A percentile compares a stretch with the other conserved stretches of the same genome.
These are phyloP conservation scores for Eimeria acervulina DNA, from an alignment of 169 alveolate genomes.

Conservation along the genomic window DNA sequence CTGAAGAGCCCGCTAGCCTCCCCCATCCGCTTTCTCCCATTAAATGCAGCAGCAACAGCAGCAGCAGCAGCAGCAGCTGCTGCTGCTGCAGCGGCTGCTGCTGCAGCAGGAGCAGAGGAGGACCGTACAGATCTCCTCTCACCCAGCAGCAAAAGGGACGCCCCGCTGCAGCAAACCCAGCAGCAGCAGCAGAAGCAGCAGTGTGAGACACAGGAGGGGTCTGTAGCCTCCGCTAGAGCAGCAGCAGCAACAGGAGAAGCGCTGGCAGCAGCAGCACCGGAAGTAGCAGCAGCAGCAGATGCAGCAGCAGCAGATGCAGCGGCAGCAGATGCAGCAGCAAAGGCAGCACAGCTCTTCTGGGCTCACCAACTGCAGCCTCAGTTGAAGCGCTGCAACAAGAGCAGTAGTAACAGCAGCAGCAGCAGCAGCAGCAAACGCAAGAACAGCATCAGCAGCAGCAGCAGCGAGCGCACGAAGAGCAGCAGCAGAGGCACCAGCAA, in stretches of 20 bases:
- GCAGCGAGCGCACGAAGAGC: conserved; percentile 1
- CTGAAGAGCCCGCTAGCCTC: not conserved
- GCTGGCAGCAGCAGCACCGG: conserved; percentile 27
- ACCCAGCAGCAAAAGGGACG: not conserved
- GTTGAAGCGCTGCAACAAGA: not conserved
- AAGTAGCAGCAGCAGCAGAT: not conserved
- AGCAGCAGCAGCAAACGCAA: conserved; percentile 33
- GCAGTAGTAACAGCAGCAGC: conserved; percentile 21
- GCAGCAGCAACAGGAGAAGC: conserved; percentile 4
- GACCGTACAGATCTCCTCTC: not conserved
- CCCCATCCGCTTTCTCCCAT: conserved; percentile 38
- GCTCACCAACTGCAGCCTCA: conserved; percentile 37
- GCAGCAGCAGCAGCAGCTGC: conserved; percentile 33
- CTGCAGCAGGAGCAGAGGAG: not conserved
- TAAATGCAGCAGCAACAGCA: not conserved
- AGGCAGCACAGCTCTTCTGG: conserved; percentile 27
- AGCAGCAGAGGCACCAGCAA: not conserved
- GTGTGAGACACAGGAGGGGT: not conserved
- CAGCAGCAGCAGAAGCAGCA: conserved; percentile 39
- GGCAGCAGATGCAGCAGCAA: not conserved
- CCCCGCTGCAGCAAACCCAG: not conserved
- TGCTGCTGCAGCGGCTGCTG: conserved; percentile 59
- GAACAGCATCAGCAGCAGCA: not conserved
- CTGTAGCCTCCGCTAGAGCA: not conserved
- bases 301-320: not conserved